Conservation (phyloP, 106 monocot species). For the Agapanthus africanus region DNA sequence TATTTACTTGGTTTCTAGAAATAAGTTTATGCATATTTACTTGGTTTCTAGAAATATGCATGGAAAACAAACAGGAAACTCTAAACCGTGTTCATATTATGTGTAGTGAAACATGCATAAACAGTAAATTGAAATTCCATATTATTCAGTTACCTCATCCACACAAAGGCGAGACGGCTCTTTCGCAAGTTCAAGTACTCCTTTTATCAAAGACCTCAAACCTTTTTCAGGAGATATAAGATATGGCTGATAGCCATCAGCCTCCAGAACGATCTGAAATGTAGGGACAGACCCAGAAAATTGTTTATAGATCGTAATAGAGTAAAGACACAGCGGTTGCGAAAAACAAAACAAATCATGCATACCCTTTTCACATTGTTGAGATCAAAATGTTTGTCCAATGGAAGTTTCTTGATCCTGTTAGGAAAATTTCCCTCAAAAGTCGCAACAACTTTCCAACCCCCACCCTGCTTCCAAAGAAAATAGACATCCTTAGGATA, state of each 20-base stretch:
- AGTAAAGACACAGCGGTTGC: background rate
- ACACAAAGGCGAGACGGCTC: constrained; percentile 95
- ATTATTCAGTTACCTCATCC: constrained; percentile 49
- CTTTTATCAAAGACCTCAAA: constrained; percentile 69
- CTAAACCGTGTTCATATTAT: background rate
- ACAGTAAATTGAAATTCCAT: background rate
- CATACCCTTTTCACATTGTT: constrained; percentile 98
- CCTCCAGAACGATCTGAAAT: constrained; percentile 89
- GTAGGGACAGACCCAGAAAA: background rate
- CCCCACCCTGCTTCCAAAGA: constrained; percentile 47
- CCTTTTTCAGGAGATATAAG: constrained; percentile 93
- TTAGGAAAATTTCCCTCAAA: constrained; percentile 97
- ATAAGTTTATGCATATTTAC: too few species aligned
- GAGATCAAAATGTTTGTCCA: constrained; percentile 92
- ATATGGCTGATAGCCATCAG: constrained; percentile 98
- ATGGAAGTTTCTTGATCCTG: constrained; percentile 86
- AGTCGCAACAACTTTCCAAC: constrained; percentile 95
- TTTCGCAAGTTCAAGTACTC: constrained; percentile 72
- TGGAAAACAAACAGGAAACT: background rate
- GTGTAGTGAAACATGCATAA: background rate
- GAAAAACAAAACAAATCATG: background rate
- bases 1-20: too few species aligned
- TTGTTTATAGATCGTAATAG: background rate
- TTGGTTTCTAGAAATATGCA: background rate
- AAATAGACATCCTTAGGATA: background rate